Evolutionary conservation across 129 eudicot species (phyloP).

Genomic region (Centrapalus pauciflorus): DNA sequence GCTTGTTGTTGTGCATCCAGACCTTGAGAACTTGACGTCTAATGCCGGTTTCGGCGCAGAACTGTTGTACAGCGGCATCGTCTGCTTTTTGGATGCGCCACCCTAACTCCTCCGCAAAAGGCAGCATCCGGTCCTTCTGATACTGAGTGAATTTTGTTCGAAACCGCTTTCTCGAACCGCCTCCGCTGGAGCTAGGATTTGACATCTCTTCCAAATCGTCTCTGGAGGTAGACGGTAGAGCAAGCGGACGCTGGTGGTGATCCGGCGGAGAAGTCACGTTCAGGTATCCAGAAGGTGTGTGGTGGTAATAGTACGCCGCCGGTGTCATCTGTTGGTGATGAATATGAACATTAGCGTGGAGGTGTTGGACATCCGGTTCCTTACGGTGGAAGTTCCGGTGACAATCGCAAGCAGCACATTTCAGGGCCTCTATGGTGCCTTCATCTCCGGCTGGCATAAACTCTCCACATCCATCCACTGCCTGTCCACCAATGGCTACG

Average conservation of each 20-base stretch:
- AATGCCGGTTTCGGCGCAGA: slow-evolving; percentile 54
- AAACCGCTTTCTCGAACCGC: slow-evolving; percentile 31
- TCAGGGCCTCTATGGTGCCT: slow-evolving; percentile 56
- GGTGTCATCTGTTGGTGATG: slow-evolving; percentile 27
- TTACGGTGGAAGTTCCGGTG: slow-evolving; percentile 50
- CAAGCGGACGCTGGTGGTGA: slow-evolving; percentile 35
- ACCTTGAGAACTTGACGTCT: slow-evolving; percentile 57
- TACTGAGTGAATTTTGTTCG: slow-evolving; percentile 50
- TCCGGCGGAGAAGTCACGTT: slow-evolving; percentile 34
- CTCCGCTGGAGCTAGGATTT: slow-evolving; percentile 15
- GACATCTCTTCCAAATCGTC: slow-evolving; percentile 41
- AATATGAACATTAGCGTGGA: slow-evolving; percentile 47
- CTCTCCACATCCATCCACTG: slow-evolving; percentile 73
- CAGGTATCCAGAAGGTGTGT: slow-evolving; percentile 38
- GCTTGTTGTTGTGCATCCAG: slow-evolving; percentile 81
- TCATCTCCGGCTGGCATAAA: slow-evolving; percentile 54
- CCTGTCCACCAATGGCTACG: slow-evolving; percentile 40
- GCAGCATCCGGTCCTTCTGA: slow-evolving; percentile 66
- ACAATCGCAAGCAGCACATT: slow-evolving; percentile 68
- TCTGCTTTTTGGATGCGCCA: slow-evolving; percentile 65
- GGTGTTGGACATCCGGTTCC: neutral
- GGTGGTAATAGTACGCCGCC: slow-evolving; percentile 27
- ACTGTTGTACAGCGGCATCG: slow-evolving; percentile 40
- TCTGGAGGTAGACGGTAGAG: slow-evolving; percentile 50
- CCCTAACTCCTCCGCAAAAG: slow-evolving; percentile 48